Conservation (phyloP, 345 rosid species). For the Gossypium anomalum region DNA sequence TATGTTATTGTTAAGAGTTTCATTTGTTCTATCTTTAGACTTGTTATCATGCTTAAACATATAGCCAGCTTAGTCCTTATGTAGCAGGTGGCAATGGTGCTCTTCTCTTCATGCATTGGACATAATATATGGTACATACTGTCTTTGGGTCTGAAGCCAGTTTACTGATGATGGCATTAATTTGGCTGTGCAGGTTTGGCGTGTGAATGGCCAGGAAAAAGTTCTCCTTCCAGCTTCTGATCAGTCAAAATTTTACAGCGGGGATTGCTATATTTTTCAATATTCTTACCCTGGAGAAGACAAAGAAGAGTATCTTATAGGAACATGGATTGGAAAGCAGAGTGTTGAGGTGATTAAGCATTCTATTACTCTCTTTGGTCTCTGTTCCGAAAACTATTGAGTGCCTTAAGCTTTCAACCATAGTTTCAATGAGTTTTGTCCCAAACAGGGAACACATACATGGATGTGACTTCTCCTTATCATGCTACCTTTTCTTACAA, state of each 20-base stretch:
- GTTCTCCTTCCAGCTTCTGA: conserved; percentile 68
- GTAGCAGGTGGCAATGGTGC: background rate
- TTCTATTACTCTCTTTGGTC: background rate
- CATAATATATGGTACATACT: conserved; percentile 5
- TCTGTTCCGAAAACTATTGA: background rate
- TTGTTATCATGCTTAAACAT: background rate
- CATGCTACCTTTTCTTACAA: background rate
- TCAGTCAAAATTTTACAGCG: conserved; percentile 80
- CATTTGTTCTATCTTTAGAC: background rate
- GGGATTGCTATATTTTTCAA: conserved; percentile 85
- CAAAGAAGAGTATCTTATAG: conserved; percentile 79
- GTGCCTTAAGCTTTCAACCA: background rate
- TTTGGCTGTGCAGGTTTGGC: conserved; percentile 67
- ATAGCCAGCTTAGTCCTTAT: background rate
- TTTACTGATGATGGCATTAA: conserved; percentile 19
- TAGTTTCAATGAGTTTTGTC: background rate
- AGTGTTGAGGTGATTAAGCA: conserved; percentile 71
- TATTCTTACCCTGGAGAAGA: conserved; percentile 95
- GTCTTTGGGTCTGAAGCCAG: background rate
- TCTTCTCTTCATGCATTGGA: background rate
- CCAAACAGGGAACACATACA: background rate
- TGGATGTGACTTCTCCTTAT: background rate
- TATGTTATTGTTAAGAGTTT: background rate
- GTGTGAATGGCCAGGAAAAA: conserved; percentile 67
- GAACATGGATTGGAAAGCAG: conserved; percentile 94